phyloP scores from a whole-genome alignment of 768 basidiomycete species.

The Mycena sanguinolenta region DNA sequence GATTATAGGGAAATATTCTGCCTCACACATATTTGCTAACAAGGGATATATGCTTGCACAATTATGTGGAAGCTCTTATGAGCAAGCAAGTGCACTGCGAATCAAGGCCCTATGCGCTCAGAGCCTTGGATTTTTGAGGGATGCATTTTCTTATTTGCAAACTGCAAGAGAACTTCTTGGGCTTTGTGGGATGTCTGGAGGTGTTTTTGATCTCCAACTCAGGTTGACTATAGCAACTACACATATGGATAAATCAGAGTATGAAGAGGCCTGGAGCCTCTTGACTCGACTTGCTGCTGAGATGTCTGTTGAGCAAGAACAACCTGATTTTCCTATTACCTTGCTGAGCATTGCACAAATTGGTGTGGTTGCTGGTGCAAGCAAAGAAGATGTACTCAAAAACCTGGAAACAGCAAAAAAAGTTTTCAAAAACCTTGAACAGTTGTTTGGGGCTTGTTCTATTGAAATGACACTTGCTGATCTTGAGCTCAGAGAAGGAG shows the following conservation, averaged over 20 bases:
- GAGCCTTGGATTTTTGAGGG: background rate
- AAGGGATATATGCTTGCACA: background rate
- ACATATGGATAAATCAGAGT: background rate
- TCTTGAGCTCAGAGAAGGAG: no score
- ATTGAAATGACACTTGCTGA: background rate
- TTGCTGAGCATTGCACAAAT: conserved; percentile 4
- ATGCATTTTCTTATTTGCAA: background rate
- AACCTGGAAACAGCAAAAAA: background rate
- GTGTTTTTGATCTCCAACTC: no score
- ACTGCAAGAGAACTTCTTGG: background rate
- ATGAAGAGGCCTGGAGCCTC: rapidly evolving
- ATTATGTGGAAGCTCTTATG: background rate
- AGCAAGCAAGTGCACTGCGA: background rate
- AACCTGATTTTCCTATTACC: background rate
- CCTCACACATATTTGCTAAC: background rate
- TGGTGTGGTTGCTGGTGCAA: conserved; percentile 2
- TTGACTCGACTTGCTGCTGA: background rate
- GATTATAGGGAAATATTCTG: background rate
- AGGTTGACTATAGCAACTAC: no score
- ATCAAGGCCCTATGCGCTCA: background rate
- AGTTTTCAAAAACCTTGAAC: background rate
- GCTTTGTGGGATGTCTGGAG: no score
- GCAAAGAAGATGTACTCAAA: background rate
- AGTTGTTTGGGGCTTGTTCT: background rate
- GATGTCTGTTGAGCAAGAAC: background rate